phyloP scores from a whole-genome alignment of 805 yeast species.

The Candida saitoana region DNA sequence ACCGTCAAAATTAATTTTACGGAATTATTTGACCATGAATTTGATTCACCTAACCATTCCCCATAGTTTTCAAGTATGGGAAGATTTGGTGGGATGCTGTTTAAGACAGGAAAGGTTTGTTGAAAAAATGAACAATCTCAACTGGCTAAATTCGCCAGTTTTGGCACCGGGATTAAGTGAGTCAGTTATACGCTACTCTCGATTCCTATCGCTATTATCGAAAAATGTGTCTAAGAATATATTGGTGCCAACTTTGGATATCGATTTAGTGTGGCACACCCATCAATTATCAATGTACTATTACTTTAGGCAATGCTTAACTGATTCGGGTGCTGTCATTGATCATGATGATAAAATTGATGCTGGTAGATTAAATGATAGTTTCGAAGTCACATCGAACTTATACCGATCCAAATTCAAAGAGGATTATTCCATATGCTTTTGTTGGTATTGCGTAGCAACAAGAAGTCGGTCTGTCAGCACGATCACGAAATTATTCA shows the following conservation, averaged over 20 bases:
- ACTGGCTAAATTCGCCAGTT: constrained; percentile 9
- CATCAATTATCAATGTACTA: constrained; percentile 6
- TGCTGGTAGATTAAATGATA: constrained; percentile 12
- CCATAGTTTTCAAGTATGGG: constrained; percentile 3
- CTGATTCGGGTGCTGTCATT: constrained; percentile 7
- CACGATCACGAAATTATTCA: constrained; percentile 6
- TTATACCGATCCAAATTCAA: constrained; percentile 12
- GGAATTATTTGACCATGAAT: constrained; percentile 9
- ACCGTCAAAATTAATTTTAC: background rate
- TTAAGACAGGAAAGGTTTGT: constrained; percentile 9
- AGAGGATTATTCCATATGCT: constrained; percentile 18
- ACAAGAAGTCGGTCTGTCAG: constrained; percentile 5
- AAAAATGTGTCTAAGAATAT: background rate
- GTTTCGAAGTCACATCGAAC: constrained; percentile 15
- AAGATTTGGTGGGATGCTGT: constrained; percentile 11
- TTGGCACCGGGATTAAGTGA: constrained; percentile 3
- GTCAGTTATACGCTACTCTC: constrained; percentile 4
- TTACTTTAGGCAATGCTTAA: constrained; percentile 1
- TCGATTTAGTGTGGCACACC: constrained; percentile 12
- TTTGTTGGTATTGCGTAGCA: constrained; percentile 16
- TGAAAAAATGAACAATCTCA: constrained; percentile 10
- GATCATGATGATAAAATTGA: constrained; percentile 26
- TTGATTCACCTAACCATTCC: constrained; percentile 7
- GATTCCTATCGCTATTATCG: constrained; percentile 5
- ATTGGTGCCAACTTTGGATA: constrained; percentile 11